Conservation (phyloP, 257 asterid genomes). For the Leptodermis oblonga region DNA sequence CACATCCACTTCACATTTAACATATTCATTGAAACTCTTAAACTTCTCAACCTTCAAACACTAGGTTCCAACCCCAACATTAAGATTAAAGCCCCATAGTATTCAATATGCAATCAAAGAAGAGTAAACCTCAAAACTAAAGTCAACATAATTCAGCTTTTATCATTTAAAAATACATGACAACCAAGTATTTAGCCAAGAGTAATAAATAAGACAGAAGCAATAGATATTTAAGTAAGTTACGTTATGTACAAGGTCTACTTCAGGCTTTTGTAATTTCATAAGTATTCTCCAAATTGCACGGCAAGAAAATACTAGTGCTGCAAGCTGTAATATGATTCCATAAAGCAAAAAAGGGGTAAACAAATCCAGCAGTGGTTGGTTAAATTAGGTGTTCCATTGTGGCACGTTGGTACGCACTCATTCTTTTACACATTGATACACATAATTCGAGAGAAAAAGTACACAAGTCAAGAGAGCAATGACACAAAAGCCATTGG, state of each 20-base stretch:
- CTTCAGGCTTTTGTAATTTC: background rate
- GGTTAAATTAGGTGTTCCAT: background rate
- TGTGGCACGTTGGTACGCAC: background rate
- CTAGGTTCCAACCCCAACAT: conserved; percentile 1
- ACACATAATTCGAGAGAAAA: background rate
- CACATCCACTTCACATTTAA: too few relatives aligned
- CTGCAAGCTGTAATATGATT: background rate
- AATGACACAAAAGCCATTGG: background rate
- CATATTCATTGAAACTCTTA: background rate
- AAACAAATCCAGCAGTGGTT: background rate
- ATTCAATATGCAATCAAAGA: background rate
- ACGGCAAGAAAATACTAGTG: background rate
- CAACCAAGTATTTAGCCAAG: too few relatives aligned
- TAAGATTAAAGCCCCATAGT: background rate
- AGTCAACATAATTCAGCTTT: background rate
- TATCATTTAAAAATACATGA: background rate
- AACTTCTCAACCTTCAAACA: background rate
- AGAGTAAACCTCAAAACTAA: background rate
- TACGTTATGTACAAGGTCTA: background rate
- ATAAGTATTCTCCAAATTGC: background rate
- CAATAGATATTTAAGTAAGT: background rate
- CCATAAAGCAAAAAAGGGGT: background rate
- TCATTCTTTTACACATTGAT: background rate
- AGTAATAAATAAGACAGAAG: background rate
- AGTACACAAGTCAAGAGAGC: background rate